Conservation (phyloP, 805 yeast species). For the Scheffersomyces stipitis region DNA sequence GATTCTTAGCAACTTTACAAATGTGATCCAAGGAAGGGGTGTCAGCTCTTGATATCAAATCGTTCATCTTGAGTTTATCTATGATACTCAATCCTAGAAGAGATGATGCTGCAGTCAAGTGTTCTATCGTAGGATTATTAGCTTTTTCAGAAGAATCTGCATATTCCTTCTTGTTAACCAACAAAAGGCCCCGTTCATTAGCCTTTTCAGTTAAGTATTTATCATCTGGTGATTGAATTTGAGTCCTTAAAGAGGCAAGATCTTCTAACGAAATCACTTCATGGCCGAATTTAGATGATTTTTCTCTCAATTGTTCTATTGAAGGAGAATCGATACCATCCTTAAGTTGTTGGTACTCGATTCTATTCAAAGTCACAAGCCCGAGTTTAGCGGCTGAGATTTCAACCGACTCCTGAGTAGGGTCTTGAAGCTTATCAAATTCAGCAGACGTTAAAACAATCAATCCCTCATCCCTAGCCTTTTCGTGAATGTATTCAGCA, state of each 20-base stretch:
- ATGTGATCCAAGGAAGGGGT: constrained; percentile 16
- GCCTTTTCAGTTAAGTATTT: constrained; percentile 12
- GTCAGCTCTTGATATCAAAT: constrained; percentile 2
- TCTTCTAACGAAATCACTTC: constrained; percentile 2
- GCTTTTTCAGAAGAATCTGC: constrained; percentile 1
- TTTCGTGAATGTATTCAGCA: constrained; percentile 8
- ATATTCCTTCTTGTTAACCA: constrained; percentile 6
- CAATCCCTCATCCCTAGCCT: constrained; percentile 11
- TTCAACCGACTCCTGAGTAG: constrained; percentile 5
- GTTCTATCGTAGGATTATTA: constrained; percentile 10
- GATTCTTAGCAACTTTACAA: constrained; percentile 6
- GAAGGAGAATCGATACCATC: constrained; percentile 7
- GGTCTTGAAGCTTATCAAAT: constrained; percentile 9
- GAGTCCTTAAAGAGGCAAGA: constrained; percentile 4
- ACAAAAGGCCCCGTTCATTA: constrained; percentile 3
- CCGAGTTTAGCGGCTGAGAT: constrained; percentile 11
- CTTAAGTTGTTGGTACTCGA: constrained; percentile 8
- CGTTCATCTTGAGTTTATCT: constrained; percentile 1
- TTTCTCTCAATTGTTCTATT: constrained; percentile 6
- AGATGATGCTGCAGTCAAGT: constrained; percentile 7
- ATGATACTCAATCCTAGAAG: constrained; percentile 7
- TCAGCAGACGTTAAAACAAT: constrained; percentile 10
- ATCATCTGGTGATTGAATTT: constrained; percentile 7
- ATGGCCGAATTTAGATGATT: constrained; percentile 5
- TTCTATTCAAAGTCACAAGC: constrained; percentile 10